A percentile compares a stretch with the other conserved stretches of the same genome.
These are phyloP conservation scores for Rhodomyrtus psidioides DNA, from an alignment of 441 rosid species.

Conservation along the genomic window DNA sequence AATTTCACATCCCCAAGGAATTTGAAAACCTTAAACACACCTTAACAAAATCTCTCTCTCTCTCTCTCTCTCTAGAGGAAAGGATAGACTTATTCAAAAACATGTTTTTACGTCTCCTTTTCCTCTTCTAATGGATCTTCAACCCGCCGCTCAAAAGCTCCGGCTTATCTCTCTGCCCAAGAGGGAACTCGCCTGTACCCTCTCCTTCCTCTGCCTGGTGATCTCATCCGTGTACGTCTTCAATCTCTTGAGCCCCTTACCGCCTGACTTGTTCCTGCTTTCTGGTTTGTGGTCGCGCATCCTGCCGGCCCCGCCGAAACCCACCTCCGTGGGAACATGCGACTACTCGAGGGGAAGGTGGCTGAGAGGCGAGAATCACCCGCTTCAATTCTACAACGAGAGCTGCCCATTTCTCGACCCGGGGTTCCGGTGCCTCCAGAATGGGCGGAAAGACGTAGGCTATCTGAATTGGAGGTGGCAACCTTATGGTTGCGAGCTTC, in stretches of 20 bases:
- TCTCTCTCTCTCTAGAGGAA: neutral
- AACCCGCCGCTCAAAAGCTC: slow-evolving; percentile 9
- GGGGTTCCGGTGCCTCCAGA: slow-evolving; percentile 53
- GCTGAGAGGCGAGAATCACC: slow-evolving; percentile 38
- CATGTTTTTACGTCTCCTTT: neutral
- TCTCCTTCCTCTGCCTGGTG: slow-evolving; percentile 22
- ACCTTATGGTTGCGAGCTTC: slow-evolving; percentile 65
- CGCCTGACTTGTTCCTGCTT: slow-evolving; percentile 10
- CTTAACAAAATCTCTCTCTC: neutral
- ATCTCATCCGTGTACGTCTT: slow-evolving; percentile 28
- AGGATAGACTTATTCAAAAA: neutral
- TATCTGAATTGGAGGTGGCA: slow-evolving; percentile 86
- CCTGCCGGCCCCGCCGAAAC: neutral
- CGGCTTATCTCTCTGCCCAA: slow-evolving; percentile 13
- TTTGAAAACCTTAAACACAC: neutral
- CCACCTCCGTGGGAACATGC: slow-evolving; percentile 13
- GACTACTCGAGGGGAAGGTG: slow-evolving; percentile 66
- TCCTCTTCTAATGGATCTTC: slow-evolving; percentile 34
- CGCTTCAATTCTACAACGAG: slow-evolving; percentile 34
- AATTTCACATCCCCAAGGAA: neutral
- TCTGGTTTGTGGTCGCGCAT: slow-evolving; percentile 24
- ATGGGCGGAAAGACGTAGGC: slow-evolving; percentile 52
- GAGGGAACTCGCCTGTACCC: slow-evolving; percentile 19
- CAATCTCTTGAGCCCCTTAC: slow-evolving; percentile 19
- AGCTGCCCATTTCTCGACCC: slow-evolving; percentile 78